A percentile compares a stretch with the other conserved stretches of the same genome.
Evolutionary conservation across 208 protist genomes (phyloP).

Genomic region (Acanthamoeba divionensis): DNA sequence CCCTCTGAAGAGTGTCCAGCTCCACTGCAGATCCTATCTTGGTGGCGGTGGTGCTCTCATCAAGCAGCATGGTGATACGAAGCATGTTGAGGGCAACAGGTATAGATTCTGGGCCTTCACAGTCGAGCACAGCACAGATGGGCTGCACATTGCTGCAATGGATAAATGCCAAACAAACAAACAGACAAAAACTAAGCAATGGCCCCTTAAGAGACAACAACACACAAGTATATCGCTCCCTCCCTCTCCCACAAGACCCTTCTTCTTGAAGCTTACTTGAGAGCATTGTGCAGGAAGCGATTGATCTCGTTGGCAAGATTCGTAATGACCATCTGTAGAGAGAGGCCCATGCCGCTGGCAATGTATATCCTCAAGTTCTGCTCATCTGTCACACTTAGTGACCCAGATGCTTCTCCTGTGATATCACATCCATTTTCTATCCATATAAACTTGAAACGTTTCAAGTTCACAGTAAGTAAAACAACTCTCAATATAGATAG

Average conservation of each 20-base stretch:
- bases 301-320: slow-evolving; percentile 45
- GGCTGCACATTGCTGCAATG: slow-evolving; percentile 8
- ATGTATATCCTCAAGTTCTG: background rate
- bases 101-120: background rate
- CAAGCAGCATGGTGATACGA: background rate
- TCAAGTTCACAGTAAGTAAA: too few relatives aligned
- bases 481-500: too few relatives aligned
- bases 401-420: background rate
- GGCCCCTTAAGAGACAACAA: background rate
- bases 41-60: background rate
- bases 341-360: background rate
- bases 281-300: background rate
- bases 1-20: too few relatives aligned
- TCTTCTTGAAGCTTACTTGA: slow-evolving; percentile 6
- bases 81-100: slow-evolving; percentile 8
- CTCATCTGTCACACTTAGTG: background rate
- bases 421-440: background rate
- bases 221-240: too few relatives aligned
- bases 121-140: background rate
- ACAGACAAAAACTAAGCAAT: background rate
- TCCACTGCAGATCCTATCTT: too few relatives aligned
- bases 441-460: background rate
- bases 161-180: background rate
- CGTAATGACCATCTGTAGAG: slow-evolving; percentile 15
- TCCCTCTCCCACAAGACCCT: too few relatives aligned